These are phyloP conservation scores for Amphibolis antarctica DNA, from an alignment of 106 monocot species.

Conservation along the genomic window DNA sequence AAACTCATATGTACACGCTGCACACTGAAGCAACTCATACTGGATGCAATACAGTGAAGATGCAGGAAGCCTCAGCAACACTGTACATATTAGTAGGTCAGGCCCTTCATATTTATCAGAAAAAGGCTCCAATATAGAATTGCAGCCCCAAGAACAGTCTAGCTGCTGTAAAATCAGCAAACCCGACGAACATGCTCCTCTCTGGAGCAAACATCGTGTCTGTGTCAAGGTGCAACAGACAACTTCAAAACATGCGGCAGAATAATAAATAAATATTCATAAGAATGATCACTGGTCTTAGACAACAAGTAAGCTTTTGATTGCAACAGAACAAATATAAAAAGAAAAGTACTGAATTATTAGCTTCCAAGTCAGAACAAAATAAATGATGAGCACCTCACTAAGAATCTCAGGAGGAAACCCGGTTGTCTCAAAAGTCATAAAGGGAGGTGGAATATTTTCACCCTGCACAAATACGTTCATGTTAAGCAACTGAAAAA, in stretches of 20 bases:
- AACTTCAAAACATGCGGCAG: background rate
- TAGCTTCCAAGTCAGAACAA: background rate
- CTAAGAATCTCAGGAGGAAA: constrained; percentile 69
- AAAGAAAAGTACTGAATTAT: background rate
- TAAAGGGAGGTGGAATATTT: constrained; percentile 58
- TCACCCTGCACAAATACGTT: constrained; percentile 34
- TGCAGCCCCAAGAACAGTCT: constrained; percentile 7
- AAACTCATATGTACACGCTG: constrained; percentile 1
- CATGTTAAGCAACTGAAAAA: no score
- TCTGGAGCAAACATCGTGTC: constrained; percentile 8
- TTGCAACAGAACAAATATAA: background rate
- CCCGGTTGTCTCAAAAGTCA: constrained; percentile 56
- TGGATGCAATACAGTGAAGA: background rate
- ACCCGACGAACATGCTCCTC: constrained; percentile 10
- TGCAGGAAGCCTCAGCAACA: background rate
- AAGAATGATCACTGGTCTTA: no score
- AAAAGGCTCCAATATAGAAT: constrained; percentile 2
- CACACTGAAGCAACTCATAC: constrained; percentile 5
- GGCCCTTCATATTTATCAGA: background rate
- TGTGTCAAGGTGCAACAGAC: constrained; percentile 5
- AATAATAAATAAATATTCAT: background rate
- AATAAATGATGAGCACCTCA: constrained; percentile 37
- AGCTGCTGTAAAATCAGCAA: background rate
- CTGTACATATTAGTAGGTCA: background rate
- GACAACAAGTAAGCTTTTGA: no score